Base-by-base conservation (phyloP, 495 filamentous ascomycete genomes). In the Penicillium chermesinum region DNA sequence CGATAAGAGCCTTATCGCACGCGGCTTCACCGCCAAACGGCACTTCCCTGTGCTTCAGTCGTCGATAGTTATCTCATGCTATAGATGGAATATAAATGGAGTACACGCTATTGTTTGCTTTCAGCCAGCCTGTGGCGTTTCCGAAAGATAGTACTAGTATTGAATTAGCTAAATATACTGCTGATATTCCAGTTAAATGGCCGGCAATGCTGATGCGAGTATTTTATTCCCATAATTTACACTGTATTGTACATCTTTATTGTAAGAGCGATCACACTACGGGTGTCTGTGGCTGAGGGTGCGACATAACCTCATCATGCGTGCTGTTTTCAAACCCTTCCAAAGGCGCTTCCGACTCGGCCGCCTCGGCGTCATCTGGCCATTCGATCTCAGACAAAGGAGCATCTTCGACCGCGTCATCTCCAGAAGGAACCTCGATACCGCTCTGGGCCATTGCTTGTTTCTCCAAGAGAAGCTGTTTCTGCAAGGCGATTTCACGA, bases 401-500 rank as follows among this genome's bases (percentile, higher is more conserved):
- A 5, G 15, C 35, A 5, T 37, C 35, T 37, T 37, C 35, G 4
- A 4, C 25, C 4, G 5, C 10, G 4, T 30, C 25, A 5, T 10
- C 10, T 30, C 10, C 25, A 30, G 25, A 4, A 10, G 25, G 4
- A 5, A 5, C 25, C 25, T 30, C 25, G 25, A 30, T 10, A 20
- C 42, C 16, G 7, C 7, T 8, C 21, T 44, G 9, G 35, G 3
- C 9, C 42, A 21, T 36, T 34, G 30, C 42, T 44, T 33, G 20
- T 34, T 38, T 37, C 35, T 65, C 56, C 21, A 47, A 40, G 10
- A 64, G 54, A n/a, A 46, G 19, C 46, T 73, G 70, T 52, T 69
- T 72, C 46, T 69, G 62, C 41, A 73, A 36, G 3, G 65, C 65
- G 42, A 70, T 71, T 52, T 72, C 67, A 20, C 70, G 72, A 20